phyloP scores from a whole-genome alignment of 495 filamentous ascomycete species.

The Saxophila tyrrhenica region DNA sequence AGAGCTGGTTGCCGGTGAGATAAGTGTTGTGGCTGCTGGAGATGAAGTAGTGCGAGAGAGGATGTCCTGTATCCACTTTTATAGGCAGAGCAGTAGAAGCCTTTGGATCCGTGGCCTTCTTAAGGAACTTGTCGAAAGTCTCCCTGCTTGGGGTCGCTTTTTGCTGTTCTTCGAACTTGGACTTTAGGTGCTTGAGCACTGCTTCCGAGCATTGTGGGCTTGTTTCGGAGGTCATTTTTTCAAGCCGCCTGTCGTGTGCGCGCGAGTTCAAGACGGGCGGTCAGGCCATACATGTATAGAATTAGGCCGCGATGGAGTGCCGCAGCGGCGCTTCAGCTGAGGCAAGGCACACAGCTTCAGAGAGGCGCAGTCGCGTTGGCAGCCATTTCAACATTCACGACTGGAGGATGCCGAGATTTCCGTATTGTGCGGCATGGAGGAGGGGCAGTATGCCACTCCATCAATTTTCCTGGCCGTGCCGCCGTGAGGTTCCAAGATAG shows the following conservation, averaged over 20 bases:
- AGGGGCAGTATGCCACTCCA: neutral
- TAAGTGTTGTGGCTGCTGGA: conserved; percentile 94
- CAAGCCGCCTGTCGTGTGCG: neutral
- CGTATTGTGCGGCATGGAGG: neutral
- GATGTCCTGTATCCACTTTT: conserved; percentile 31
- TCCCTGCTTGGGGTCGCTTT: neutral
- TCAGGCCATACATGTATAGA: neutral
- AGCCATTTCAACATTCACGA: neutral
- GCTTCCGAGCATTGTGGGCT: neutral
- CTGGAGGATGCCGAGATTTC: neutral
- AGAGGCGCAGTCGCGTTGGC: neutral
- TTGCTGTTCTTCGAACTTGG: conserved; percentile 2
- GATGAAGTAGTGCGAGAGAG: conserved; percentile 80
- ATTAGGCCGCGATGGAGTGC: neutral
- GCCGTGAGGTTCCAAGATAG: neutral
- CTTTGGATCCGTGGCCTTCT: neutral
- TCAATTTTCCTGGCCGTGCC: neutral
- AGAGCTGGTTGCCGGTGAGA: conserved; percentile 83
- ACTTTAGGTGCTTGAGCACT: conserved; percentile 9
- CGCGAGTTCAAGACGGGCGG: neutral
- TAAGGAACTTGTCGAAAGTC: conserved; percentile 12
- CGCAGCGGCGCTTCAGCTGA: neutral
- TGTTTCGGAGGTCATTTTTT: neutral
- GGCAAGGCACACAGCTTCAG: neutral
- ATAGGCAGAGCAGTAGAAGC: conserved; percentile 1